Evolutionary conservation across 2,329 filamentous ascomycete genomes (phyloP), one percentile per base, ranked within the genome.

Genomic region (Epichloe gansuensis): DNA sequence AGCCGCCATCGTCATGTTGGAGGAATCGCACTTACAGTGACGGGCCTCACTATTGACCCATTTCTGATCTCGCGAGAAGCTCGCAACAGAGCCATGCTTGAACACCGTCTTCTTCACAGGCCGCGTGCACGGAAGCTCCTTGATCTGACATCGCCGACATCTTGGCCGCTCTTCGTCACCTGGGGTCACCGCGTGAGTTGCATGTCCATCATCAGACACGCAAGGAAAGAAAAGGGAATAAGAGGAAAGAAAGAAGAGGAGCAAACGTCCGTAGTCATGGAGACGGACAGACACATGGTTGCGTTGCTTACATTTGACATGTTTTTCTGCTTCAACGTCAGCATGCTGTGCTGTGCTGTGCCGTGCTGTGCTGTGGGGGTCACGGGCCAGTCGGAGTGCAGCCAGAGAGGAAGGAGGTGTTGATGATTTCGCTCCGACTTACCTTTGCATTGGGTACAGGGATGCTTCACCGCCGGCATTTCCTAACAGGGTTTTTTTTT

Each of bases 131-230:
- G 62, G 57, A 7, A 71, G 56, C 15, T 62, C 58, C 44, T 67
- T 69, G 8, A 55, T 49, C 39, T 63, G 56, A 44, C 69, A 71
- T 3, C 67, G 60, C 13, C 64, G 61, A 50, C 69, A 71, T 42
- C 57, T 63, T 2, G 69, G 69, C 2, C 61, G 63, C n/a, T 63
- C 63, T 51, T 71, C 68, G 43, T 71, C 69, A 43, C 69, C 67
- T 71, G 45, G 6, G 44, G n/a, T 21, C 2, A 4, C 7, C 11
- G 17, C 21, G 17, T 51, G n/a, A 53, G 47, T n/a, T 17, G 28
- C 1, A 4, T 11, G 31, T 31, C 31, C 8, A 4, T 31, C 8
- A 31, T 8, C 8, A 9, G 31, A 31, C 9, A 11, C 31, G 31
- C 31, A 31, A 31, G 31, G 9, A 31, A 31, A 31, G 31, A 4